Base-by-base conservation (phyloP, 2,329 filamentous ascomycete species). In the Monosporascus cannonballus region DNA sequence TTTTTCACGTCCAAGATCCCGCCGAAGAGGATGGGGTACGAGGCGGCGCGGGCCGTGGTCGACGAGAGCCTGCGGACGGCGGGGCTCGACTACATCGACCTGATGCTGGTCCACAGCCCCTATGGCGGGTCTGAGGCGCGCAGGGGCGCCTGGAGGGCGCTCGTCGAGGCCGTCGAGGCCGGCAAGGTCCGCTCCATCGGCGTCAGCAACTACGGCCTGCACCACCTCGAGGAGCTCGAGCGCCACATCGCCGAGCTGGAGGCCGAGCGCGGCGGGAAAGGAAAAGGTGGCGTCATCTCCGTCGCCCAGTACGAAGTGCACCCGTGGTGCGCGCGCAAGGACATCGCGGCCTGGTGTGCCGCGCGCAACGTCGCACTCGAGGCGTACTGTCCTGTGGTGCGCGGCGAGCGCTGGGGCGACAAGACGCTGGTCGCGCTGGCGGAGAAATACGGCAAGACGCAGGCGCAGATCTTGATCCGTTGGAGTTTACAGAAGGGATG, bases 251-350 rank as follows among this genome's bases (percentile, higher is more conserved):
- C 71, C 50, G 80, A 85, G 67, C 78, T 85, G 0, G 85, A 88
- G 62, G 64, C 67, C 18, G 81, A 83, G 67, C 77, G 80, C 44
- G 78, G 83, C 46, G 83, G 81, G 1, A 72, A 75, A 53, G 85
- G 84, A 9, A 85, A 83, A 59, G 84, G 82, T 45, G 89, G 89
- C 24, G 74, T 89, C 41, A 79, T 96, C 63, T 87, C 85, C 55
- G 87, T 96, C 38, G 91, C 90, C 41, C 92, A 96, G 71, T 90
- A 87, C 71, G 92, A 96, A 71, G 73, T 96, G 11, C 92, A 96
- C 70, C 92, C 92, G 1, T 96, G 90, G 91, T 82, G 91, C 42
- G 78, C 84, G 8, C 78, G 91, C n/a, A 73, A 77, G 22, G 90
- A 96, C 64, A 90, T 96, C 55, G 84, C 85, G 8, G 74, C 81